Conservation (phyloP, 495 filamentous ascomycete genomes). For the Aspergillus conjunctus region DNA sequence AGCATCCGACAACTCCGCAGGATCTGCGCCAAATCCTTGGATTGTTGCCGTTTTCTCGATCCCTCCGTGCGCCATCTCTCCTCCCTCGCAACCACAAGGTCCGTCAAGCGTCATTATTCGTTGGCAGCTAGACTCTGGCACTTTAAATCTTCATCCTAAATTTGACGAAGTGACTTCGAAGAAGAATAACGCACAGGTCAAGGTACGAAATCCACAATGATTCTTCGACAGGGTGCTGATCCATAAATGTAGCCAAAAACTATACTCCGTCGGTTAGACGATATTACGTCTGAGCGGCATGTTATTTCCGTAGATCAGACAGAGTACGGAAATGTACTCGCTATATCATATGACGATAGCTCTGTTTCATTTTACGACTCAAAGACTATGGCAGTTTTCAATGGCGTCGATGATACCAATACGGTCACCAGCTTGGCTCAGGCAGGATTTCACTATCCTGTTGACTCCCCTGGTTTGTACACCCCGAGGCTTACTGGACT, state of each 20-base stretch:
- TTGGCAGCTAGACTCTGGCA: constrained; percentile 70
- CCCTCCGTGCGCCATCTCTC: constrained; percentile 47
- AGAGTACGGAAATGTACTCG: constrained; percentile 67
- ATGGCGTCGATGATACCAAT: constrained; percentile 59
- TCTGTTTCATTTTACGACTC: constrained; percentile 77
- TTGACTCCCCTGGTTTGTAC: constrained; percentile 32
- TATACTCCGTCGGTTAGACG: constrained; percentile 65
- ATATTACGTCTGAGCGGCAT: constrained; percentile 64
- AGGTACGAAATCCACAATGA: constrained; percentile 28
- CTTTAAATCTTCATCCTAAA: constrained; percentile 64
- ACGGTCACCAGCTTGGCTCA: constrained; percentile 69
- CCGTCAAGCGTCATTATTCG: constrained; percentile 69
- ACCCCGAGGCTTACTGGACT: constrained; percentile 6
- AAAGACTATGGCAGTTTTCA: constrained; percentile 65
- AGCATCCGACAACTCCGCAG: constrained; percentile 50
- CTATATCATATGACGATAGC: constrained; percentile 72
- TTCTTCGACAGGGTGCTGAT: not conserved
- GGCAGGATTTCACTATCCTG: constrained; percentile 68
- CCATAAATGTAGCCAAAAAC: constrained; percentile 51
- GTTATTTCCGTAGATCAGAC: constrained; percentile 67
- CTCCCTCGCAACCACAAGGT: constrained; percentile 59
- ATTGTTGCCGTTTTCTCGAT: constrained; percentile 74
- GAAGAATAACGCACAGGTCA: constrained; percentile 54
- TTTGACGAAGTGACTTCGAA: constrained; percentile 73
- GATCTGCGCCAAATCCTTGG: constrained; percentile 56